Base-by-base conservation (phyloP, 495 filamentous ascomycete genomes). In the Penicillium coffeae region DNA sequence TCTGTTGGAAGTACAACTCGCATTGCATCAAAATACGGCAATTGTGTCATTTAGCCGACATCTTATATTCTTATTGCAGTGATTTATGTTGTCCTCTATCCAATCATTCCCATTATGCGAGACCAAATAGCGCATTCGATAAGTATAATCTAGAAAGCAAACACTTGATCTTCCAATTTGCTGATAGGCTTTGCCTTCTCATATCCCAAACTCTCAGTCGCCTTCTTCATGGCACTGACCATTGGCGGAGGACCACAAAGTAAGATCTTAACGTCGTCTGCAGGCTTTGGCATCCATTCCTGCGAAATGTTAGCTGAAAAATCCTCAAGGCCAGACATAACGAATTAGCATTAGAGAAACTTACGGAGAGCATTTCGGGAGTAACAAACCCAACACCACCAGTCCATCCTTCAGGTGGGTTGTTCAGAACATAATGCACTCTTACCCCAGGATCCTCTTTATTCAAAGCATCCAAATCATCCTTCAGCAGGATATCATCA, bases 201-300 rank as follows among this genome's bases (percentile, higher is more conserved):
- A 75, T 87, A 98, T 42, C 93, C 93, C 6, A 96, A 77, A 51
- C 79, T 76, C 65, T 91, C 89, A 45, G 89, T 85, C 8, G 89
- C 80, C 81, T 96, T 97, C 86, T 98, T 98, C 75, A 98, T 88
- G 10, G 92, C 93, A 63, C 84, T 85, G 51, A 98, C 80, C 93
- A 98, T 98, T 21, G 91, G 92, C 16, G 93, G 93, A 8, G 93
- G 93, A 20, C 93, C 93, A 64, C 93, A 98, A 40, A 98, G 78
- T 13, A 98, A 77, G 47, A 98, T 78, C 82, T 97, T 97, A 72
- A 95, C 83, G 63, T 97, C 91, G 15, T 69, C 68, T 47, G 88
- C 88, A 7, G 93, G 86, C 56, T 88, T 81, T 33, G 93, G 90
- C 48, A 95, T 77, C 60, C 78, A 83, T 76, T 89, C 84, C 85